Evolutionary conservation across 1,284 basidiomycete genomes (phyloP), one percentile per base, ranked within the genome.

Genomic region (Athelia psychrophila): DNA sequence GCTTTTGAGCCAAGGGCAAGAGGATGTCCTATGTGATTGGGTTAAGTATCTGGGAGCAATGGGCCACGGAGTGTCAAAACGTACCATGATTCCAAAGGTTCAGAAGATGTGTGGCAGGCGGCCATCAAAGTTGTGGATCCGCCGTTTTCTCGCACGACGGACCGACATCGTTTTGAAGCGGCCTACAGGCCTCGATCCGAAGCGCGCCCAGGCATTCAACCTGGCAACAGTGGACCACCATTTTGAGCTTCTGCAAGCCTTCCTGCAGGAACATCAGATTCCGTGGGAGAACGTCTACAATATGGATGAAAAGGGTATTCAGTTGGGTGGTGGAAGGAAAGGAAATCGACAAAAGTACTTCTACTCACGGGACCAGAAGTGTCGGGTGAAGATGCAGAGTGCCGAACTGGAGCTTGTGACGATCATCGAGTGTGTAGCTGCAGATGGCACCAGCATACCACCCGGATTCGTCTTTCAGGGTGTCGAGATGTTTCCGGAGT

Each of bases 171-270:
- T 30, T 13, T 13, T 30, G 5, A 13, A 13, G 27, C 5, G 27
- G 13, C 27, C 27, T 5, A 51, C 56, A 13, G 57, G 58, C 1
- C 60, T 71, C 24, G 68, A 70, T 50, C 67, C 64, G 9, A 69
- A 68, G 54, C 54, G 60, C 20, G 63, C 64, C 3, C 53, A 60
- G 24, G 60, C 57, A 3, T 69, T 71, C 59, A 70, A 71, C 52
- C 49, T 20, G 10, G 33, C 57, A 2, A 55, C 53, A 4, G 62
- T 70, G 10, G 48, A 60, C 8, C 9, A 55, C 5, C 56, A 65
- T 50, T 68, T 68, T 47, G 18, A 57, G 6, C 19, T 52, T 6
- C 54, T 69, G 1, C 27, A 44, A 3, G 25, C 56, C 8, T 13
- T 58, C 3, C 44, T 66, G 13, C 50, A 63, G n/a, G 30, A 16